Evolutionary conservation across 495 filamentous ascomycete species (phyloP), one percentile per base, ranked within the genome.

Genomic region (Lasiosphaeria ovina): DNA sequence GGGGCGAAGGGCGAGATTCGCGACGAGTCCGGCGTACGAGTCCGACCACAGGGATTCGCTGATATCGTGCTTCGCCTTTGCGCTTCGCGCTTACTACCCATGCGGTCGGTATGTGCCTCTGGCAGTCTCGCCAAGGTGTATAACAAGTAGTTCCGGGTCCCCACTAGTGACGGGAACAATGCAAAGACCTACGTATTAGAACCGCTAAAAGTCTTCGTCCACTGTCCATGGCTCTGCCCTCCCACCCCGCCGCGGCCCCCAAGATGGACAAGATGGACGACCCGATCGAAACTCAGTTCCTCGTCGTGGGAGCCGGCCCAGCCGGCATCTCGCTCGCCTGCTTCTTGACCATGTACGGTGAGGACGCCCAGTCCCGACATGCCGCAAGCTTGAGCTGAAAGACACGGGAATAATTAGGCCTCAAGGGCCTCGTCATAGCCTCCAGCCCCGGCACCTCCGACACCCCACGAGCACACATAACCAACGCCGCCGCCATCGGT

Each of bases 281-380:
- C 24, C 11, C 32, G n/a, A 35, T 84, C 24, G 61, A 77, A 35
- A 80, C 73, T 3, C 66, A 77, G 57, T 69, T 75, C 59, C 67
- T 83, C 10, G 75, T 83, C n/a, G 66, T 81, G 17, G 81, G 81
- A 33, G 68, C 77, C 45, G 81, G 81, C 0, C 81, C 79, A 24
- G 79, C 81, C 14, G 81, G 81, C 3, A 77, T 76, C 16, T 69
- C 74, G 0, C 64, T 83, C 34, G 79, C 79, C 17, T 78, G 76
- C 58, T 82, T 83, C 57, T 72, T 83, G 4, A 69, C 73, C 11
- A 70, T 62, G 31, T 69, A 83, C 69, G 77, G 77, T 77, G 61
- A 54, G 64, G 34, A 57, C 35, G 8, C 17, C n/a, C 14, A 52
- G n/a, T 33, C n/a, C 11, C 10, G 3, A 47, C 4, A 3, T 14